Evolutionary conservation across 352 stramenopile genomes (phyloP), one percentile per base, ranked within the genome.

Genomic region (Phytophthora palmivora): DNA sequence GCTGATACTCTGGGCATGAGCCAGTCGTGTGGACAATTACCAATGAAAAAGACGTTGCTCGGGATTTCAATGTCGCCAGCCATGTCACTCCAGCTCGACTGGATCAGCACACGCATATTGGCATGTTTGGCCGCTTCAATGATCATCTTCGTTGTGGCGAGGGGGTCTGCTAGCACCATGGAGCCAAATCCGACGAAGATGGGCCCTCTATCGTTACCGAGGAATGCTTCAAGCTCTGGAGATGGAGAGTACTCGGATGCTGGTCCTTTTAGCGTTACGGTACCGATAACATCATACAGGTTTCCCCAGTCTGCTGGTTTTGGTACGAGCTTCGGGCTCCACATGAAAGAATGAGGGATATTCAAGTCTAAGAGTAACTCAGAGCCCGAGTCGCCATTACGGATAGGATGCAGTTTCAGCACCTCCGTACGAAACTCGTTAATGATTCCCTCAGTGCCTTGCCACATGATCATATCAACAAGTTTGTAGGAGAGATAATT

Each of bases 171-270:
- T 22, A 98, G 78, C 0, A 98, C 80, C 92, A 98, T 98, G 19
- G 74, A 92, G 4, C 94, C 94, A 71, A 98, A 98, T 0, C 94
- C 94, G 12, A 98, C 84, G 58, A 97, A 98, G 45, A 98, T 91
- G 0, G 94, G 91, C 4, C 81, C 80, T 14, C 59, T 60, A 4
- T 88, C 74, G 14, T 36, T 52, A 0, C 70, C 54, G 2, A 84
- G 51, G 36, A 88, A 88, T 3, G 56, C 45, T 24, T 48, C 58
- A 6, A 58, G 68, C 45, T 64, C 48, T 46, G 6, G 57, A 28
- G 26, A 67, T 26, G 58, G 74, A 15, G 46, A 68, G 48, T 75
- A 76, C 22, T 62, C 51, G 2, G 74, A 62, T 1, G 37, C 41
- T 7, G 58, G 16, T 2, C 74, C 70, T 7, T 83, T 69, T 1